These are phyloP conservation scores for Vigna reflexopilosa DNA, from an alignment of 306 rosid genomes.

Conservation along the genomic window DNA sequence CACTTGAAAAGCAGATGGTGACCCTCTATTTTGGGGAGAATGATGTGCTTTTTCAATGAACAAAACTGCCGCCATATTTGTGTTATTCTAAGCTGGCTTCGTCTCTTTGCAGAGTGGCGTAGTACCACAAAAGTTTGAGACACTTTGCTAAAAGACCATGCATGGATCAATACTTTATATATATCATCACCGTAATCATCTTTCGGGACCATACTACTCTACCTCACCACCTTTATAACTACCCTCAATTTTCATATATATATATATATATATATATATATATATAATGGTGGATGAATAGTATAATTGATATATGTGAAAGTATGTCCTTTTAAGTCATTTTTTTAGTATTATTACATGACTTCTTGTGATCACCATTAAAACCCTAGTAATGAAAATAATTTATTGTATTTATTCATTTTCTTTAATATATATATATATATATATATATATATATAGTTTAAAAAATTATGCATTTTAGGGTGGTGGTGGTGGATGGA, in stretches of 20 bases:
- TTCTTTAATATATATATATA: too few relatives aligned
- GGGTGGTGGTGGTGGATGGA: too few relatives aligned
- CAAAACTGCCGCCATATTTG: constrained; percentile 55
- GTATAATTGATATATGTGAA: too few relatives aligned
- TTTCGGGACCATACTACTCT: constrained; percentile 51
- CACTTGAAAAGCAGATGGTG: constrained; percentile 44
- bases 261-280: too few relatives aligned
- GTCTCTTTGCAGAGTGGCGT: constrained; percentile 42
- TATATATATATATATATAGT: too few relatives aligned
- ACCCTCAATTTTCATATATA: constrained; percentile 34
- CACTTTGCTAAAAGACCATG: constrained; percentile 4
- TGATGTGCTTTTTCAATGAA: constrained; percentile 49
- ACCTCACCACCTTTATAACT: constrained; percentile 26
- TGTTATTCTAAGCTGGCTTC: constrained; percentile 47
- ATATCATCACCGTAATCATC: constrained; percentile 37
- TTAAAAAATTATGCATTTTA: too few relatives aligned
- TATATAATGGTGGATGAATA: too few relatives aligned
- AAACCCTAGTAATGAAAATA: too few relatives aligned
- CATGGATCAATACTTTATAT: constrained; percentile 21
- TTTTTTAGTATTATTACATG: too few relatives aligned
- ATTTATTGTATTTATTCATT: too few relatives aligned
- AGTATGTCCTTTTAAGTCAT: too few relatives aligned
- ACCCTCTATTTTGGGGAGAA: constrained; percentile 64
- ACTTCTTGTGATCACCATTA: too few relatives aligned
- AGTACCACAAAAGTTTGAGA: constrained; percentile 48